Evolutionary conservation across 2,329 filamentous ascomycete species (phyloP).

Genomic region (Malbranchea zuffiana): DNA sequence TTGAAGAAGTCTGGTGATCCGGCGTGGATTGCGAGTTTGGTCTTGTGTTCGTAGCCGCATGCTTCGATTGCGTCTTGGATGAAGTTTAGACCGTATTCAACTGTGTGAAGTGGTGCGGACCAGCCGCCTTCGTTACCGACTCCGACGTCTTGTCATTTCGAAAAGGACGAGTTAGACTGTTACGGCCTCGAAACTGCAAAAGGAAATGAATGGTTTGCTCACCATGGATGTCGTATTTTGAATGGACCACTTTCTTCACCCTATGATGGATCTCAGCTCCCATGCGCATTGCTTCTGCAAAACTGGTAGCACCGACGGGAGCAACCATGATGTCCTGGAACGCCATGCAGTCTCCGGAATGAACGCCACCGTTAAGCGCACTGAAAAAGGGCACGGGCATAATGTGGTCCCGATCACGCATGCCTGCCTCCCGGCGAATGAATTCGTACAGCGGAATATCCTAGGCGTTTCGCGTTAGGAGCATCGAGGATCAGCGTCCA

Average conservation of each 20-base stretch:
- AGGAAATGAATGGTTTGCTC: constrained; percentile 4
- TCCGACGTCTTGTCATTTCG: constrained; percentile 18
- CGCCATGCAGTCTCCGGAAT: constrained; percentile 36
- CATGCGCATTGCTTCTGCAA: constrained; percentile 22
- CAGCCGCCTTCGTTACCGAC: constrained; percentile 31
- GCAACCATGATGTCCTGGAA: constrained; percentile 39
- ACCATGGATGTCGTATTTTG: constrained; percentile 23
- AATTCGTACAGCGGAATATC: constrained; percentile 50
- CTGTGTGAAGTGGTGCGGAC: constrained; percentile 27
- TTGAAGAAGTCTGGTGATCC: constrained; percentile 32
- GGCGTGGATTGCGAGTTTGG: constrained; percentile 34
- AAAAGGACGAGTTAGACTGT: constrained; percentile 1
- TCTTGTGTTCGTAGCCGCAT: constrained; percentile 23
- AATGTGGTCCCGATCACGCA: no score
- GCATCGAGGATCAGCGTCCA: no score
- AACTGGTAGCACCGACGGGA: constrained; percentile 17
- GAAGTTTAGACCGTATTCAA: constrained; percentile 27
- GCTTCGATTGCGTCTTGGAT: constrained; percentile 20
- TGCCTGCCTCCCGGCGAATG: constrained; percentile 44
- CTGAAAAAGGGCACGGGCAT: constrained; percentile 50
- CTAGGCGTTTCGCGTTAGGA: no score
- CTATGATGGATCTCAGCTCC: constrained; percentile 26
- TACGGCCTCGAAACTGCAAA: no score
- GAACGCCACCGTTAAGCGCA: constrained; percentile 44
- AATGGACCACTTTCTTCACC: constrained; percentile 23